Base-by-base conservation (phyloP, 345 rosid species). In the Gossypium rotundifolium region DNA sequence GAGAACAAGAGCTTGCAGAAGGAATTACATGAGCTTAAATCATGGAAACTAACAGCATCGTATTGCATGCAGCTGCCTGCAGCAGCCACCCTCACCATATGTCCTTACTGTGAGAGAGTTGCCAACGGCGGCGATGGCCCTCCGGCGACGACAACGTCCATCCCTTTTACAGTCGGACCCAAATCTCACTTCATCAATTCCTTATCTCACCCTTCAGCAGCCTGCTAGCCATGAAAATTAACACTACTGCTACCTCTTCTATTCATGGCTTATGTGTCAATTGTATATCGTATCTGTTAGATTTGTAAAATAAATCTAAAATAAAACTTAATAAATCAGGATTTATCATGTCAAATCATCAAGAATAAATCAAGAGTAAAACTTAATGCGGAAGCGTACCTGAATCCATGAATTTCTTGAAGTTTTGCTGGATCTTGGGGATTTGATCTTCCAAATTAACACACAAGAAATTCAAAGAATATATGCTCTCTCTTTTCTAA, bases 1-100 rank as follows among this genome's bases (percentile, higher is more conserved):
- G 88, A 87, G 78, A 87, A 87, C 70, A 82, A 84, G 53, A 79
- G 90, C 65, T 75, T 87, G 20, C 88, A 85, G 55, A 84, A 85
- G 71, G 90, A 87, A 54, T 82, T 87, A 77, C 88, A 79, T 63
- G 85, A 83, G 66, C 60, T 81, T 45, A 75, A 73, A 65, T 53
- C 80, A 61, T 38, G 63, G 49, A 78, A 78, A 42, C 13, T 63
- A 22, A 20, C 82, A 0, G 52, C 70, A 60, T 60, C 64, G 0
- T 81, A 72, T 52, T 73, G 63, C 27, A 78, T 72, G 81, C 77
- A 78, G 60, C 65, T 75, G 13, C 84, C 84, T 58, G 64, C 40
- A 0, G 80, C 79, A 3, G 53, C 84, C 27, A 75, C 81, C 27
- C 79, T 81, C 29, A 78, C 70, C 29, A 78, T 78, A 77, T 81